Evolutionary conservation across 441 rosid species (phyloP).

Genomic region (Omphalea diandra): DNA sequence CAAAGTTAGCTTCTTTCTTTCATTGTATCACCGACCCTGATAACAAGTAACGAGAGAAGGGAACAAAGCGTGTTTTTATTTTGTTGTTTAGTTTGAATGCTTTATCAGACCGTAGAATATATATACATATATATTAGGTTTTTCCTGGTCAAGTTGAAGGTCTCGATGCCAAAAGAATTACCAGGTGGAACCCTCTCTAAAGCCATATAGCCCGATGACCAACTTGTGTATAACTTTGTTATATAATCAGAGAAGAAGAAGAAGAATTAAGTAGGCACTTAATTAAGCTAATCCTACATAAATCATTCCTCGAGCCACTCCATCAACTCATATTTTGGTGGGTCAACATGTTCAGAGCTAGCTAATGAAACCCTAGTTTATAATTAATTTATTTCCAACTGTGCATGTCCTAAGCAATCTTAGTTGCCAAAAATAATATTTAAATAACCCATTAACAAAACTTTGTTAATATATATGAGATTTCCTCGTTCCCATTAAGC

Average conservation of each 20-base stretch:
- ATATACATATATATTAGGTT: slow-evolving; percentile 14
- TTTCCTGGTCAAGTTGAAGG: slow-evolving; percentile 36
- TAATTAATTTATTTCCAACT: slow-evolving; percentile 23
- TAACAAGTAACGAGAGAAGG: slow-evolving; percentile 37
- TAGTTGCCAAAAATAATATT: too few species aligned
- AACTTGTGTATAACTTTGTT: not conserved
- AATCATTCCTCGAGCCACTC: slow-evolving; percentile 77
- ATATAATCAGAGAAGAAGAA: too few species aligned
- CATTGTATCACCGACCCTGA: slow-evolving; percentile 22
- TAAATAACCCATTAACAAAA: slow-evolving; percentile 25
- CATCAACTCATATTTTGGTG: slow-evolving; percentile 24
- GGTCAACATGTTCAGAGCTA: slow-evolving; percentile 35
- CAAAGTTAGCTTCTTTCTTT: not conserved
- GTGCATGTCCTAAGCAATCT: not conserved
- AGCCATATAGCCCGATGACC: not conserved
- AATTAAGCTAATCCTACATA: not conserved
- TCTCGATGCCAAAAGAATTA: slow-evolving; percentile 40
- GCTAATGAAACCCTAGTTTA: slow-evolving; percentile 1
- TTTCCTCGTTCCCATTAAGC: slow-evolving; percentile 30
- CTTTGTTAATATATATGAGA: too few species aligned
- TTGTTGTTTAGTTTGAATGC: not conserved
- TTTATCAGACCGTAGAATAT: slow-evolving; percentile 14
- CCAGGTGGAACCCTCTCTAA: slow-evolving; percentile 14
- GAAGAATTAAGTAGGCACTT: too few species aligned
- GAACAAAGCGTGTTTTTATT: slow-evolving; percentile 21